Base-by-base conservation (phyloP, 164 flowering plant genomes). In the Tinospora cordifolia region DNA sequence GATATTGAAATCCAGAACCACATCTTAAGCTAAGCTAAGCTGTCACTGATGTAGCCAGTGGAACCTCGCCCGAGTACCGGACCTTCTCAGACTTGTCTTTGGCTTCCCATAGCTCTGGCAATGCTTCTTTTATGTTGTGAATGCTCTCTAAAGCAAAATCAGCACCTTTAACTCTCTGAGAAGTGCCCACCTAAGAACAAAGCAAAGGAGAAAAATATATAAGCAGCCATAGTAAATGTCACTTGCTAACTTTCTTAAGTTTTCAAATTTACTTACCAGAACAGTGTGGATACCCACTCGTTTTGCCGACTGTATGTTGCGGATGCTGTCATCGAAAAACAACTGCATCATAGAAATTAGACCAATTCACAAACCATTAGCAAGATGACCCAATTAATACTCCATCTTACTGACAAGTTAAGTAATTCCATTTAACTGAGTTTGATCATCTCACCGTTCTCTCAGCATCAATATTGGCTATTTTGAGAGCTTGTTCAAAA, bases 101-200 rank as follows among this genome's bases (percentile, higher is more conserved):
- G 14, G 73, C 84, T 75, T 90, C 94, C 92, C 91, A 91, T 44
- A 95, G 88, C 74, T 88, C 92, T 10, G 99, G 98, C 71, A 95
- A 62, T 66, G 97, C 98, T 76, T 92, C 97, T 76, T 75, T 83
- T 62, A 95, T 80, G 69, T 95, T 92, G 81, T 95, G 99, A 76
- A 95, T 91, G 81, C 91, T 90, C 79, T 92, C 97, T 14, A 95
- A 74, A 8, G 90, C 96, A 84, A 84, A 80, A 83, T 95, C 99
- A 34, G 84, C 96, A 24, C 97, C 94, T 49, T 81, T 71, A 19
- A 72, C 54, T 68, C 83, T 77, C n/a, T 85, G 81, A 24, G 98
- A 87, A 30, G 80, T 81, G 14, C 99, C 99, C 30, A 95, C 89
- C 99, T 93, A 68, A 57, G 15, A 26, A 26, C 41, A 2, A 30